A percentile compares a stretch with the other conserved stretches of the same genome.
Evolutionary conservation across 345 rosid species (phyloP).

Genomic region (Eucalyptus marginata): DNA sequence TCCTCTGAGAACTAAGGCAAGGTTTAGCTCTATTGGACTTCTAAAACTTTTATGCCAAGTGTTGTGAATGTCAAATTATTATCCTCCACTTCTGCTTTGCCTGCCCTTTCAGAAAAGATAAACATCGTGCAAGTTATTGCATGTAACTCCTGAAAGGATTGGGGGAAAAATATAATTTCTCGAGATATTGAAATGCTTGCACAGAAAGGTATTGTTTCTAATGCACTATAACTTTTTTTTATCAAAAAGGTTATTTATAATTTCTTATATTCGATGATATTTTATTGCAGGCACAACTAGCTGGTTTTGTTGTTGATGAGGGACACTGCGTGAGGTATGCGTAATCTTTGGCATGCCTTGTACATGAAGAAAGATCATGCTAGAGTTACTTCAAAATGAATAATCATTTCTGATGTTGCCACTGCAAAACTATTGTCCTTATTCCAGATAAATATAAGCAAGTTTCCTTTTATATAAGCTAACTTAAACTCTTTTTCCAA

Average conservation of each 20-base stretch:
- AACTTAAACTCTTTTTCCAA: too few relatives aligned
- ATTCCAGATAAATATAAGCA: not conserved
- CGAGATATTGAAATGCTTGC: constrained; percentile 47
- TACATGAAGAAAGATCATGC: not conserved
- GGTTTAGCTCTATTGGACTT: too few relatives aligned
- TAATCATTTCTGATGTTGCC: not conserved
- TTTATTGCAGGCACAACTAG: constrained; percentile 50
- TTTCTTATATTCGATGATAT: not conserved
- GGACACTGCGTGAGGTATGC: constrained; percentile 82
- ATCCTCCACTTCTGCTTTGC: not conserved
- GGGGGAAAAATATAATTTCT: constrained; percentile 58
- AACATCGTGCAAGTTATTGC: constrained; percentile 78
- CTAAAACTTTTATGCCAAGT: too few relatives aligned
- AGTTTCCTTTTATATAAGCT: too few relatives aligned
- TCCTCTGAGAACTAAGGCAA: too few relatives aligned
- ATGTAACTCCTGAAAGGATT: constrained; percentile 84
- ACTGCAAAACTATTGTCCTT: not conserved
- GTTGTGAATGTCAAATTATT: not conserved
- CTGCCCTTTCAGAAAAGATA: constrained; percentile 27
- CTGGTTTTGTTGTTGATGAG: constrained; percentile 87
- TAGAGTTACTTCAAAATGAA: not conserved
- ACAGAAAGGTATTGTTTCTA: constrained; percentile 34
- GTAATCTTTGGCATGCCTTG: not conserved
- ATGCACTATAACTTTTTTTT: not conserved
- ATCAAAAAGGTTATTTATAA: not conserved